These are phyloP conservation scores for Cladorrhinum samala DNA, from an alignment of 495 filamentous ascomycete species.

Conservation along the genomic window DNA sequence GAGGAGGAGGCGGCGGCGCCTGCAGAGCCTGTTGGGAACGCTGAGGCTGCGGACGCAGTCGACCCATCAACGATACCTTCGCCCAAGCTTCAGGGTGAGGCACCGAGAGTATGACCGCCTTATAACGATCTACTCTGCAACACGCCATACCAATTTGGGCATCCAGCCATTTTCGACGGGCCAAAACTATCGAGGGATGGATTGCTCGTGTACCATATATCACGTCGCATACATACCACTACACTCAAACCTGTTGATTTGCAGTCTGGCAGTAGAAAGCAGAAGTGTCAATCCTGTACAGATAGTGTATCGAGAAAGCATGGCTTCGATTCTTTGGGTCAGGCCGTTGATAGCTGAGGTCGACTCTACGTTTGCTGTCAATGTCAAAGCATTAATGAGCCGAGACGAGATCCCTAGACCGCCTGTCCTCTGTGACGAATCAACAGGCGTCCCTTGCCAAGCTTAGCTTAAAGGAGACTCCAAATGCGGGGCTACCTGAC, in stretches of 20 bases:
- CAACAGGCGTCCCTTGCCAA: slow-evolving; percentile 11
- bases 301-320: slow-evolving; percentile 21
- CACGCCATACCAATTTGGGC: too few species aligned
- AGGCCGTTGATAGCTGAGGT: too few species aligned
- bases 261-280: neutral
- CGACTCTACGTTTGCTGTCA: neutral
- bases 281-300: slow-evolving; percentile 12
- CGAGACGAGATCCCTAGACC: slow-evolving; percentile 23
- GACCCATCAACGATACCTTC: slow-evolving; percentile 18
- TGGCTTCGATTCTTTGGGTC: neutral
- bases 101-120: slow-evolving; percentile 17
- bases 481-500: slow-evolving; percentile 20
- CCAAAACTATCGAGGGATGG: too few species aligned
- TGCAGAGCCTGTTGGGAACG: slow-evolving; percentile 5
- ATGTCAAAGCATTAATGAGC: slow-evolving; percentile 19
- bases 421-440: slow-evolving; percentile 24
- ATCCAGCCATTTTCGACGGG: too few species aligned
- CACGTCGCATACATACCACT: neutral
- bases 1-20: slow-evolving; percentile 24
- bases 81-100: slow-evolving; percentile 11
- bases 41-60: neutral
- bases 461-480: slow-evolving; percentile 18
- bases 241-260: too few species aligned
- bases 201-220: neutral
- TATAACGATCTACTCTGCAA: too few species aligned